Evolutionary conservation across 805 yeast genomes (phyloP).

Genomic region (Kuraishia ogatae): DNA sequence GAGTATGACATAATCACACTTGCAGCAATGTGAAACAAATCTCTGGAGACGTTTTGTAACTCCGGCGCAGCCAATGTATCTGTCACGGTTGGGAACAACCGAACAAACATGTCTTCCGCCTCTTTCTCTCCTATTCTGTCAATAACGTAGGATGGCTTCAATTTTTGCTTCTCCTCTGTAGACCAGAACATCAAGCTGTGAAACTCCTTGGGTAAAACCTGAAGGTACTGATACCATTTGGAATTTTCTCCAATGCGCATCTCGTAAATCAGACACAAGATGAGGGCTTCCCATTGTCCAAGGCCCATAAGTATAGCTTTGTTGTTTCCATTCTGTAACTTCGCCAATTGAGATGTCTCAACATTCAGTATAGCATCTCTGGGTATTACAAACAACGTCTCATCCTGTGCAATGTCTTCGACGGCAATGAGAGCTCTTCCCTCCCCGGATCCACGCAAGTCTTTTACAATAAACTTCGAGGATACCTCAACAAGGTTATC

Average conservation of each 20-base stretch:
- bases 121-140: conserved; percentile 62
- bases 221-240: conserved; percentile 64
- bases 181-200: conserved; percentile 78
- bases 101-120: conserved; percentile 53
- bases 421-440: conserved; percentile 75
- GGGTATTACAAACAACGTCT: conserved; percentile 64
- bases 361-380: conserved; percentile 46
- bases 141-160: conserved; percentile 66
- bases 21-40: conserved; percentile 64
- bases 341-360: conserved; percentile 41
- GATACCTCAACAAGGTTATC: conserved; percentile 38
- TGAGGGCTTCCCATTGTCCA: conserved; percentile 73
- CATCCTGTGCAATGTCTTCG: conserved; percentile 52
- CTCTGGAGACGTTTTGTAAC: conserved; percentile 31
- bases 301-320: conserved; percentile 29
- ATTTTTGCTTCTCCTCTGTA: conserved; percentile 41
- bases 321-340: conserved; percentile 22
- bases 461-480: conserved; percentile 49
- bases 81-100: conserved; percentile 31
- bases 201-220: conserved; percentile 57
- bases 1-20: conserved; percentile 83
- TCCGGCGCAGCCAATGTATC: conserved; percentile 24
- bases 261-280: conserved; percentile 61
- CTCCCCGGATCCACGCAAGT: conserved; percentile 47
- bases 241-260: conserved; percentile 35